These are phyloP conservation scores for Curvularia sp. DNA, from an alignment of 2,329 filamentous ascomycete genomes.

Conservation along the genomic window DNA sequence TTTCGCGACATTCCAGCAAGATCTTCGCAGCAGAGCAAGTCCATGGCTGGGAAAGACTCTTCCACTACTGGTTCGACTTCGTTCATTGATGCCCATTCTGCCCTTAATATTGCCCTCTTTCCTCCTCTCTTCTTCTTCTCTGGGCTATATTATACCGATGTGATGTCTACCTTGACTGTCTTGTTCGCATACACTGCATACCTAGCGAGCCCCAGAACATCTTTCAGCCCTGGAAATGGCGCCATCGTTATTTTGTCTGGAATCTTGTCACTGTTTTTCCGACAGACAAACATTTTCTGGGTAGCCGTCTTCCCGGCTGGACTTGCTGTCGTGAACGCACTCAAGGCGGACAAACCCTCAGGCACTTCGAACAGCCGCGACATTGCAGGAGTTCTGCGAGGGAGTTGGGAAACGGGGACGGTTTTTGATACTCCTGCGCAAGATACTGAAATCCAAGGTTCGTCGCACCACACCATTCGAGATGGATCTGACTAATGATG, in stretches of 20 bases:
- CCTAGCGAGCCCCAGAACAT: constrained; percentile 35
- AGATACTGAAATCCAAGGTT: constrained; percentile 37
- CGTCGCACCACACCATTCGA: not conserved
- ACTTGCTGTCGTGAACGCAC: constrained; percentile 39
- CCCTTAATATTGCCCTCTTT: constrained; percentile 82
- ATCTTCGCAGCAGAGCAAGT: not conserved
- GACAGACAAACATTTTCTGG: constrained; percentile 98
- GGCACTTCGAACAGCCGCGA: not conserved
- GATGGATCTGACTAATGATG: constrained; percentile 9
- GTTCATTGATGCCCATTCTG: constrained; percentile 62
- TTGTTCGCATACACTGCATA: constrained; percentile 69
- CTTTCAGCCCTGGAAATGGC: constrained; percentile 21
- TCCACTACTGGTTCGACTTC: constrained; percentile 39
- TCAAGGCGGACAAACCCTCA: constrained; percentile 28
- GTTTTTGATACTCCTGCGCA: constrained; percentile 35
- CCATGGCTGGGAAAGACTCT: not conserved
- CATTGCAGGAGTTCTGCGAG: constrained; percentile 12
- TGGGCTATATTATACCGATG: constrained; percentile 92
- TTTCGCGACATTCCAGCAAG: constrained; percentile 7
- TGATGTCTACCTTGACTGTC: constrained; percentile 79
- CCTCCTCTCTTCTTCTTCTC: constrained; percentile 96
- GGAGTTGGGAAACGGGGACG: constrained; percentile 33
- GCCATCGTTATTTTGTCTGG: constrained; percentile 61
- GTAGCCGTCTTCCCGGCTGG: constrained; percentile 78
- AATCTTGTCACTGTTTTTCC: constrained; percentile 72